Evolutionary conservation across 2,329 filamentous ascomycete genomes (phyloP), one percentile per base, ranked within the genome.

Genomic region (Aspergillus fijiensis): DNA sequence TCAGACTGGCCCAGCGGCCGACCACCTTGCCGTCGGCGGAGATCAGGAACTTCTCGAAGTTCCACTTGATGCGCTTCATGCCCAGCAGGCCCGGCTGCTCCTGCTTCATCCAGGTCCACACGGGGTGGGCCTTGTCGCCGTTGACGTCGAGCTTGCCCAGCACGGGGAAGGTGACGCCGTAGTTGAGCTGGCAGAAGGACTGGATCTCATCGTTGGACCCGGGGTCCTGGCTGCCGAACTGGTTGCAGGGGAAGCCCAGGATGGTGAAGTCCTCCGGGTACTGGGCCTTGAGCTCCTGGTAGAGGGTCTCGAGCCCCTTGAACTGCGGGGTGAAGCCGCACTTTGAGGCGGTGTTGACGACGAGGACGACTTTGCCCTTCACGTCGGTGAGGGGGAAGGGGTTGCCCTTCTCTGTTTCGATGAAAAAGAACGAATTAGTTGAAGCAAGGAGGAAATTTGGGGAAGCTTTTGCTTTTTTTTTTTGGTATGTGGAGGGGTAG

Each of bases 301-400:
- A 96, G 65, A 99, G 86, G 72, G 86, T 89, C 82, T 99, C 93
- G 55, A 99, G 90, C 33, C 90, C 91, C 64, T 86, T 88, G 79
- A 95, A 97, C 80, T 99, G 95, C 12, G 92, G 92, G 2, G 95
- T 98, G 86, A 98, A 98, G 77, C 95, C 94, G 83, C 95, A 99
- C 83, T 98, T 97, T 77, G 91, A 96, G 69, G 95, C 95, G 1
- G 94, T 97, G 87, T 99, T 99, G 81, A 99, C 92, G 71, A 96
- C 84, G 62, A 99, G 89, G 70, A 98, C 87, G 68, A 98, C 94
- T 80, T 98, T 98, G 84, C 89, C 91, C 77, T 91, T 87, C 80
- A 92, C 90, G 63, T 88, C 79, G 67, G 81, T 73, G 66, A 98
- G 84, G 61, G 87, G 81, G 74, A 89, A 89, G 67, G 89, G 84